phyloP scores from a whole-genome alignment of 345 rosid genomes.

The Citrus cavaleriei region DNA sequence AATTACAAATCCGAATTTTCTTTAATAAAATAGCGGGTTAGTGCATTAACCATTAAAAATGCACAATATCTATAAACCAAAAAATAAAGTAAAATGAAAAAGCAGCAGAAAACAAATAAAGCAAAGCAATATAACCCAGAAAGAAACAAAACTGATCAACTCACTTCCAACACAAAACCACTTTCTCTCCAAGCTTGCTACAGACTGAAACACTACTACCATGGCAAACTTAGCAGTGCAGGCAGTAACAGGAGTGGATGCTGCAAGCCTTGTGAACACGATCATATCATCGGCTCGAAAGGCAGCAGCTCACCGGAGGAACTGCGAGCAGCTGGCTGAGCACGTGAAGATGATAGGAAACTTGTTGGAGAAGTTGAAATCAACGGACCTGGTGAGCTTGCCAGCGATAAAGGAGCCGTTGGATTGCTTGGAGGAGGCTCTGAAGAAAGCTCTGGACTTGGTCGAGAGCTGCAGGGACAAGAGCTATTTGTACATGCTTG shows the following conservation, averaged over 20 bases:
- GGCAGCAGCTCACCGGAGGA: slow-evolving; percentile 26
- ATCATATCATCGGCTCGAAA: slow-evolving; percentile 3
- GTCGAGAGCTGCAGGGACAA: slow-evolving; percentile 35
- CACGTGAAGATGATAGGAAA: slow-evolving; percentile 32
- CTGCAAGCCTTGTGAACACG: no score
- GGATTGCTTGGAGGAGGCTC: slow-evolving; percentile 35
- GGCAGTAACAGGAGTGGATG: slow-evolving; percentile 18
- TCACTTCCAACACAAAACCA: no score
- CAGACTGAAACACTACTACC: no score
- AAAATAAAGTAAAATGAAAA: no score
- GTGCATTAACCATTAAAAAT: no score
- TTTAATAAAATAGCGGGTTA: no score
- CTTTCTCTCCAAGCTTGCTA: neutral
- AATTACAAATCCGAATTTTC: no score
- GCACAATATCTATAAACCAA: no score
- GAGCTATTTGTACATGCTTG: slow-evolving; percentile 36
- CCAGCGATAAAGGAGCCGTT: slow-evolving; percentile 36
- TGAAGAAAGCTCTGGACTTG: slow-evolving; percentile 26
- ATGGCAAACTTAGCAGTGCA: slow-evolving; percentile 18
- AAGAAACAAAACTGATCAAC: no score
- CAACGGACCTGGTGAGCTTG: slow-evolving; percentile 24
- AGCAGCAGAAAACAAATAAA: no score
- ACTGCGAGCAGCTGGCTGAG: slow-evolving; percentile 37
- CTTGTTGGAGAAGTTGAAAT: slow-evolving; percentile 34
- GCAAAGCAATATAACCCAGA: no score